Base-by-base conservation (phyloP, 176 grass and related monocot genomes). In the Thalia dealbata region DNA sequence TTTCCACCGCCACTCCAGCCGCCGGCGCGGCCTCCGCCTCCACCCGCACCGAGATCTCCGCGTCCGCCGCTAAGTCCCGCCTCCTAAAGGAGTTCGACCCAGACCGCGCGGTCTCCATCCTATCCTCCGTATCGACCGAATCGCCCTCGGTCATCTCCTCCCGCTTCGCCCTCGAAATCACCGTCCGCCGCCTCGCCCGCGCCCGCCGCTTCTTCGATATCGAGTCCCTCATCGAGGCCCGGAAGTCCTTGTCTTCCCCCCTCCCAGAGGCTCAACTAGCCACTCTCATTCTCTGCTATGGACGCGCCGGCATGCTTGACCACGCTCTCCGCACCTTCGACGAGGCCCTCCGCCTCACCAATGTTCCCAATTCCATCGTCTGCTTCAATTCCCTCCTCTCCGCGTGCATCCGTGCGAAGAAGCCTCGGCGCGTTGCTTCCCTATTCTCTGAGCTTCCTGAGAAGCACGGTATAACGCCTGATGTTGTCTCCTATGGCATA, bases 311-410 rank as follows among this genome's bases (percentile, higher is more conserved):
- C 35, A 81, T 96, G 72, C 78, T 87, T 0, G 79, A 83, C 59
- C 80, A 84, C 61, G 92, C 86, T 55, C 45, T 83, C 45, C 30
- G 73, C 24, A 76, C 86, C 65, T 92, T 96, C 69, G 71, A 78
- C 52, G 62, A 81, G 23, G 61, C 78, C 25, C 77, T 23, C 25
- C 52, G 60, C 19, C 70, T 79, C 60, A 85, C 80, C 38, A 52
- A 72, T 1, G 14, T 42, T 24, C 78, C 82, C 10, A 75, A 67
- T 51, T 82, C 92, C 18, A 3, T 78, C 13, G 43, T 88, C 46
- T 84, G 86, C 48, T 84, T 92, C 73, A 92, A 96, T 73, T 84
- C 86, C 18, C 78, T 96, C 70, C 86, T 96, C 46, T 86, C 84
- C 18, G 76, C 84, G 63, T 88, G 81, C 52, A 28, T 90, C 48